Base-by-base conservation (phyloP, 2,329 filamentous ascomycete species). In the Bipolaris sorokiniana region DNA sequence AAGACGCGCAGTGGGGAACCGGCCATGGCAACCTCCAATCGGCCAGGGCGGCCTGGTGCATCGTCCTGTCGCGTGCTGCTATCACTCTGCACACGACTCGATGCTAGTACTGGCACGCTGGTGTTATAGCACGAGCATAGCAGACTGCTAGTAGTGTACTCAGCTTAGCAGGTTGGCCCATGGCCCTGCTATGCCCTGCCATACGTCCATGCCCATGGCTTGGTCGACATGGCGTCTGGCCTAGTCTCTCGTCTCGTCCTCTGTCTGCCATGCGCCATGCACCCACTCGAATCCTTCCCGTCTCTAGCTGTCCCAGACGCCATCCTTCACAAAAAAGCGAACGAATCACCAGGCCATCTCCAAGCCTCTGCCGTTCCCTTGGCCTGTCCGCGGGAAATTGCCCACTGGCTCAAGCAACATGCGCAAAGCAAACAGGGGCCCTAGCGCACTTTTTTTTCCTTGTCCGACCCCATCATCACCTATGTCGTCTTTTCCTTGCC, bases 311-410 rank as follows among this genome's bases (percentile, higher is more conserved):
- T 51, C 28, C 48, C 48, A 50, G 31, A 22, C 36, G 28, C 33
- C 38, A 57, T 51, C 22, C 44, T 40, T 53, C 49, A 20, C 51
- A 13, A 9, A 20, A 54, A 46, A 36, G 40, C 51, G 41, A 46
- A 41, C 55, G n/a, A 49, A 54, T 47, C 33, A 33, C 18, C 55
- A 9, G n/a, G 6, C 36, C 23, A 9, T 9, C n/a, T 15, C 18
- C 33, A 51, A 36, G 52, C 56, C 56, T 48, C 26, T 59, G 48
- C 46, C 51, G 45, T 40, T 34, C 55, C 51, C 38, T 54, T 58
- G 36, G 28, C 40, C 26, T 46, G 42, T 41, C 31, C 11, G 42
- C 49, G 22, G 45, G 37, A 52, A 41, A 56, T 56, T 56, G 44
- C 18, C 36, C 36, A 33, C 33, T 22, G 23, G 23, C 34, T 37